phyloP scores from a whole-genome alignment of 2,329 filamentous ascomycete species.

The Microsporum canis region DNA sequence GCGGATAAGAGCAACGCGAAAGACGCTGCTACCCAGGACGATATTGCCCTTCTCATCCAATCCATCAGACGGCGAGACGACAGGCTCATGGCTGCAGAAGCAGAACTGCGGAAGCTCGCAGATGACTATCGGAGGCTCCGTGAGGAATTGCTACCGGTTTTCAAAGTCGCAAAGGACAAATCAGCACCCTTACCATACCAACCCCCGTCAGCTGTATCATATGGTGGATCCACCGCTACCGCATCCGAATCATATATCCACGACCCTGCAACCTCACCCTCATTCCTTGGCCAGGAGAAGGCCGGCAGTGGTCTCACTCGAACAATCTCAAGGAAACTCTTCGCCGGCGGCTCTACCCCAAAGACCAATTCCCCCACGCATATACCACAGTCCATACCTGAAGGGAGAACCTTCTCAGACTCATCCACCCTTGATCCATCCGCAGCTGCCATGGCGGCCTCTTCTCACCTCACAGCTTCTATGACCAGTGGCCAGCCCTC shows the following conservation, averaged over 20 bases:
- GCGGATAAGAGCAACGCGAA: slow-evolving; percentile 81
- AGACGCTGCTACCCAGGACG: slow-evolving; percentile 78
- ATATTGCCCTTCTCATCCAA: slow-evolving; percentile 82
- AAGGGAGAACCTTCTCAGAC: slow-evolving; percentile 48
- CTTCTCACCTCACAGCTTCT: slow-evolving; percentile 47
- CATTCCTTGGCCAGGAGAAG: slow-evolving; percentile 26
- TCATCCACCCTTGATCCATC: slow-evolving; percentile 52
- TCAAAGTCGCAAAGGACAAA: slow-evolving; percentile 83
- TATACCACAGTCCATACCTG: slow-evolving; percentile 53
- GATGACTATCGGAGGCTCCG: slow-evolving; percentile 82
- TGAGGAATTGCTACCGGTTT: slow-evolving; percentile 81
- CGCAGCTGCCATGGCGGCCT: slow-evolving; percentile 56
- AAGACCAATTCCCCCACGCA: slow-evolving; percentile 67
- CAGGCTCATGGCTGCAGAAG: slow-evolving; percentile 70
- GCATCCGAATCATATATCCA: slow-evolving; percentile 24
- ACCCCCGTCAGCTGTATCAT: slow-evolving; percentile 20
- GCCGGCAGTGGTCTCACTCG: slow-evolving; percentile 50
- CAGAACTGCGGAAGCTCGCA: slow-evolving; percentile 68
- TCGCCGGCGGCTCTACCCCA: slow-evolving; percentile 56
- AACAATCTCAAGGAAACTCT: slow-evolving; percentile 64
- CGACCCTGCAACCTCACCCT: slow-evolving; percentile 32
- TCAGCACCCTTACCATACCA: slow-evolving; percentile 68
- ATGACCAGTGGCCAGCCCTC: slow-evolving; percentile 53
- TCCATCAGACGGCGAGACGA: slow-evolving; percentile 84
- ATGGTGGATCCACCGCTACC: slow-evolving; percentile 15